Evolutionary conservation across 176 grass and related monocot genomes (phyloP).

Genomic region (Carex myosuroides): DNA sequence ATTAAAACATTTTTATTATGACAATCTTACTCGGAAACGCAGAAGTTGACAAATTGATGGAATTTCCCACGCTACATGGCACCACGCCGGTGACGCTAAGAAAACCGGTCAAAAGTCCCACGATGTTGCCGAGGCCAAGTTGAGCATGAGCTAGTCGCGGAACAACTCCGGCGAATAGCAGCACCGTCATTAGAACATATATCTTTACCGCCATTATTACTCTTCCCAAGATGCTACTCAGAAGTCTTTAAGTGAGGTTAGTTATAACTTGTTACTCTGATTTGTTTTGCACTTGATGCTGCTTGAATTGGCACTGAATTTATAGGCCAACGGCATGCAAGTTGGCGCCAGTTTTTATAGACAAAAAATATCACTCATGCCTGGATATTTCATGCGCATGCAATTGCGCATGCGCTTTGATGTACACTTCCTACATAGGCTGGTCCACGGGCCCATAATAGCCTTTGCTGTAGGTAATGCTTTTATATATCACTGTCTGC

Average conservation of each 20-base stretch:
- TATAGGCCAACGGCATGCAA: neutral
- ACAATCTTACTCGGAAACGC: conserved; percentile 48
- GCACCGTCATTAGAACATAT: conserved; percentile 5
- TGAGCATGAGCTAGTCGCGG: conserved; percentile 18
- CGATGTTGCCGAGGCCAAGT: neutral
- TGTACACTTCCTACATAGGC: too few relatives aligned
- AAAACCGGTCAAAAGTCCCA: neutral
- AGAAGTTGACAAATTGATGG: conserved; percentile 9
- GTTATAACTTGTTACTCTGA: neutral
- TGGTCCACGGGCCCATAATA: too few relatives aligned
- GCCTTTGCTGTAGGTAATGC: neutral
- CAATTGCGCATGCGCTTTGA: too few relatives aligned
- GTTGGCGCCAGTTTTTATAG: neutral
- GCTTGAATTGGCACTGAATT: neutral
- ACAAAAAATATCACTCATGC: too few relatives aligned
- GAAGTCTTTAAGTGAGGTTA: neutral
- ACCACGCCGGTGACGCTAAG: conserved; percentile 26
- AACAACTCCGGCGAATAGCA: neutral
- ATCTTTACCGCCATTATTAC: conserved; percentile 34
- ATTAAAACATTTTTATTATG: neutral
- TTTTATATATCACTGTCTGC: neutral
- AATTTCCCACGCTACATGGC: conserved; percentile 35
- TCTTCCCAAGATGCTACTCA: neutral
- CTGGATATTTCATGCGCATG: too few relatives aligned
- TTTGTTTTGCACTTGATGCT: neutral